Evolutionary conservation across 2,329 filamentous ascomycete genomes (phyloP).

Genomic region (Verticillium dahliae): DNA sequence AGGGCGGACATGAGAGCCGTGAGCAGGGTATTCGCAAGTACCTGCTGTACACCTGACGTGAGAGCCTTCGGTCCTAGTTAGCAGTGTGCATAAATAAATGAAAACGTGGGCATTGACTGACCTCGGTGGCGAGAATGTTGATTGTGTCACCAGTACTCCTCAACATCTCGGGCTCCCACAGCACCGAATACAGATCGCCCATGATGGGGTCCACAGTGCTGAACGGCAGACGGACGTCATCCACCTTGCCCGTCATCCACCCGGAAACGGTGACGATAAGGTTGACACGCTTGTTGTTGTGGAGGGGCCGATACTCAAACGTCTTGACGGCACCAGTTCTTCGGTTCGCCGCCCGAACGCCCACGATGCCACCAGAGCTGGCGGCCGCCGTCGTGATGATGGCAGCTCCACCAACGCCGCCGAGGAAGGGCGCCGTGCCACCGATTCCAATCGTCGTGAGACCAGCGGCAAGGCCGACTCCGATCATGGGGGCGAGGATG

Average conservation of each 20-base stretch:
- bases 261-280: slow-evolving; percentile 91
- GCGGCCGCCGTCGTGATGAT: slow-evolving; percentile 89
- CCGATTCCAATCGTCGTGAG: slow-evolving; percentile 92
- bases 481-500: slow-evolving; percentile 85
- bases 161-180: slow-evolving; percentile 98
- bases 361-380: slow-evolving; percentile 80
- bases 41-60: slow-evolving; percentile 92
- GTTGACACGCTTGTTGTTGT: slow-evolving; percentile 97
- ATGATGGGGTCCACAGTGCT: slow-evolving; percentile 96
- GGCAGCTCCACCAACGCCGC: slow-evolving; percentile 85
- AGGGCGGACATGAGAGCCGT: slow-evolving; percentile 87
- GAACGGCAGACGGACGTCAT: slow-evolving; percentile 91
- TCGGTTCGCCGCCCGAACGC: slow-evolving; percentile 75
- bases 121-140: slow-evolving; percentile 95
- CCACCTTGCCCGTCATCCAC: slow-evolving; percentile 97
- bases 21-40: slow-evolving; percentile 83
- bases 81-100: slow-evolving; percentile 1
- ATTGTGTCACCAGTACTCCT: slow-evolving; percentile 97
- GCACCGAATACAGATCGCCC: slow-evolving; percentile 94
- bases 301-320: slow-evolving; percentile 91
- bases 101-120: slow-evolving; percentile 27
- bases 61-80: slow-evolving; percentile 59
- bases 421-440: slow-evolving; percentile 82
- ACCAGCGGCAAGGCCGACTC: slow-evolving; percentile 85
- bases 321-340: slow-evolving; percentile 89